Base-by-base conservation (phyloP, 768 basidiomycete genomes). In the Agrocybe chaxingu region DNA sequence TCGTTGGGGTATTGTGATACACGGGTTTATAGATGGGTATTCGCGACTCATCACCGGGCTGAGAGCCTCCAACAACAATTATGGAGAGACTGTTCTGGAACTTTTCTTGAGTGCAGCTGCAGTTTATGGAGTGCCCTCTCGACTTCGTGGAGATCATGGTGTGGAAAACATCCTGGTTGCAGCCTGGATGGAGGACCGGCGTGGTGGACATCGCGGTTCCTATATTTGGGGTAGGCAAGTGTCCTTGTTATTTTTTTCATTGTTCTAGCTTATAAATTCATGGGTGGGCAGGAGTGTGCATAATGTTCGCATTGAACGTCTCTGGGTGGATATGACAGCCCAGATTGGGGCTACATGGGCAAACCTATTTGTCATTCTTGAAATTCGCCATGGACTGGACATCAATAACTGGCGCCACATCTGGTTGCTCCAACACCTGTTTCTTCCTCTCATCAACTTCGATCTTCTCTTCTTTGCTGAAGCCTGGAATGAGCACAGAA, bases 361-460 rank as follows among this genome's bases (percentile, higher is more conserved):
- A 31, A 45, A 55, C 1, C 65, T 66, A 37, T 69, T 73, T 49
- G 29, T 47, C 7, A 42, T 51, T 3, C 57, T 74, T 0, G 70
- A 74, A 49, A 37, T 37, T 1, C 32, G 57, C 38, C 37, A 59
- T 38, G 61, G 63, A 5, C 61, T 74, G 0, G 42, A 67, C 43
- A 51, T 49, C 2, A 49, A 59, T 18, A 57, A 52, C 16, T 40
- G 51, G 0, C 45, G 42, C 7, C 72, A 71, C 45, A 64, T 70
- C n/a, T 75, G 71, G 70, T 56, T 72, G 1, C 53, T 70, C 3
- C 69, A 68, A 32, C 56, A 58, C 47, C 62, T 72, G 3, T 72
- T 73, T 42, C 62, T 72, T 3, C 8, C 34, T 1, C 24, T 36
- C 0, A 59, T 70, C 48, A 66, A 70, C 37, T 24, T 41, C 0